Conservation (phyloP, 441 rosid genomes). For the Mallotus repandus region DNA sequence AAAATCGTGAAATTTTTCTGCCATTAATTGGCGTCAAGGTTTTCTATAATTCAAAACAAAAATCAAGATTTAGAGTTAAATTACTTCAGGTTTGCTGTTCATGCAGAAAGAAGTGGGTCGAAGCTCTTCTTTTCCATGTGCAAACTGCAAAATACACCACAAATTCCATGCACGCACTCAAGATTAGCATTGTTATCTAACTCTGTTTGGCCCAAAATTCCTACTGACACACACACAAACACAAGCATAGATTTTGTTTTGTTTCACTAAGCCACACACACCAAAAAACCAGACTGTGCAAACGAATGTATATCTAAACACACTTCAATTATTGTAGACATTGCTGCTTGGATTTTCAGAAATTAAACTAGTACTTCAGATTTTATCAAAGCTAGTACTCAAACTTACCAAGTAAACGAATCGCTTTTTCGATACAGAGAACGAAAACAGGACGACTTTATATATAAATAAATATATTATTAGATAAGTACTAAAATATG, state of each 20-base stretch:
- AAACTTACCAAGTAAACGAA: too few species aligned
- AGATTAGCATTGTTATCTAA: background rate
- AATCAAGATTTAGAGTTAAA: background rate
- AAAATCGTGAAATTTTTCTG: background rate
- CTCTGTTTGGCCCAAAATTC: background rate
- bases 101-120: conserved; percentile 26
- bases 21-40: background rate
- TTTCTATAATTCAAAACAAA: too few species aligned
- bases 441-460: too few species aligned
- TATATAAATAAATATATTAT: too few species aligned
- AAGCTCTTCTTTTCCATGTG: conserved; percentile 44
- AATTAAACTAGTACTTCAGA: too few species aligned
- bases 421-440: too few species aligned
- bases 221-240: background rate
- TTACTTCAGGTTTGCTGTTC: conserved; percentile 42
- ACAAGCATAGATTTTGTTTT: background rate
- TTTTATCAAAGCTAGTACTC: too few species aligned
- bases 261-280: background rate
- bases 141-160: conserved; percentile 34
- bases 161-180: background rate
- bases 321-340: too few species aligned
- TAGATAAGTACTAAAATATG: too few species aligned
- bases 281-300: too few species aligned
- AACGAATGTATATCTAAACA: too few species aligned
- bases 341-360: too few species aligned